Percentiles rank a stretch among this genome's conserved stretches.
phyloP scores from a whole-genome alignment of 2,329 filamentous ascomycete genomes.

The Fusarium drepaniforme region DNA sequence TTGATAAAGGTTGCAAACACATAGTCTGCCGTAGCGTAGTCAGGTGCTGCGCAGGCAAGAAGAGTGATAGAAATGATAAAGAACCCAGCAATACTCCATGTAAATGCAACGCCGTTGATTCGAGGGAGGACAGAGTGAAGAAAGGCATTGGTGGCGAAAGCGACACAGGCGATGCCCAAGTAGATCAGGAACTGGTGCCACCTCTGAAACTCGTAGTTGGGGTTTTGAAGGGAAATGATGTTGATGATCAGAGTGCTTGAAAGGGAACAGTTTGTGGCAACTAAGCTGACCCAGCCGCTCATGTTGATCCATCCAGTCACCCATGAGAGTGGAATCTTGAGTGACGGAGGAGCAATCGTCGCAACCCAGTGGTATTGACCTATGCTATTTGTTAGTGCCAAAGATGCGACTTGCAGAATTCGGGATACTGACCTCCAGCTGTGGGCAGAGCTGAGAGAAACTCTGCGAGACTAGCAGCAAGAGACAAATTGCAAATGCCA shows the following conservation, averaged over 20 bases:
- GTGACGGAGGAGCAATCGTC: conserved; percentile 32
- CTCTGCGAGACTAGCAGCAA: conserved; percentile 77
- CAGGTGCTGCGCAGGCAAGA: conserved; percentile 72
- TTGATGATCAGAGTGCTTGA: conserved; percentile 75
- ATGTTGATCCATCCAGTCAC: conserved; percentile 72
- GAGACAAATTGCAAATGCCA: conserved; percentile 50
- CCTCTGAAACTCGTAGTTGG: conserved; percentile 65
- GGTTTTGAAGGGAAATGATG: conserved; percentile 71
- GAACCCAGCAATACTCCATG: conserved; percentile 78
- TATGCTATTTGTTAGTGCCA: neutral
- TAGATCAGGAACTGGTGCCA: conserved; percentile 78
- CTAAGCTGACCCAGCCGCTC: conserved; percentile 74
- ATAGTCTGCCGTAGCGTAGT: conserved; percentile 59
- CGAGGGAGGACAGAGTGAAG: conserved; percentile 47
- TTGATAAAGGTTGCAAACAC: conserved; percentile 50
- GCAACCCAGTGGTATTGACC: conserved; percentile 81
- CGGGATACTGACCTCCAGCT: conserved; percentile 62
- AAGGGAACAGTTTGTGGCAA: conserved; percentile 75
- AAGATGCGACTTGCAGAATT: neutral
- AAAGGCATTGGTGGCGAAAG: conserved; percentile 47
- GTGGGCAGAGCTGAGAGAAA: conserved; percentile 74
- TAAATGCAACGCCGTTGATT: conserved; percentile 75
- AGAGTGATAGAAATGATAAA: conserved; percentile 76
- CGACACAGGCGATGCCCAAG: conserved; percentile 43
- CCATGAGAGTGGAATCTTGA: conserved; percentile 45